Evolutionary conservation across 164 flowering plant genomes (phyloP).

Genomic region (Echeveria elegans): DNA sequence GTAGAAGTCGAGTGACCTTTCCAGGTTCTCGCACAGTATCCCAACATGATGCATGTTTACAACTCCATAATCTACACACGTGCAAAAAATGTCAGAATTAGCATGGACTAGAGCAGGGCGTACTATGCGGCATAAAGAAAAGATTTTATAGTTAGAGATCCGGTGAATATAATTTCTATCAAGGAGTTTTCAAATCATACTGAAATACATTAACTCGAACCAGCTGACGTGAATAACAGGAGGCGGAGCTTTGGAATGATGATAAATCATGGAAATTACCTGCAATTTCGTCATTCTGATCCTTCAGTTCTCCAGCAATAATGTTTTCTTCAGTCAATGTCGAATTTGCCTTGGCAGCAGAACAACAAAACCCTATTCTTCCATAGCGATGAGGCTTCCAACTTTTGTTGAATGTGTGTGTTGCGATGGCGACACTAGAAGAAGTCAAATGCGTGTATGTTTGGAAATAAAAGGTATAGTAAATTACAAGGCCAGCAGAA

Average conservation of each 20-base stretch:
- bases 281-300: neutral
- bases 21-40: constrained; percentile 76
- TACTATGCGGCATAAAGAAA: neutral
- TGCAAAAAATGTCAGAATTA: neutral
- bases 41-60: constrained; percentile 91
- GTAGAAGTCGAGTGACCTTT: constrained; percentile 79
- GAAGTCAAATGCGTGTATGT: neutral
- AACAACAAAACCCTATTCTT: neutral
- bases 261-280: too few species aligned
- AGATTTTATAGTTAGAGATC: neutral
- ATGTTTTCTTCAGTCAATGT: neutral
- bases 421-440: too few species aligned
- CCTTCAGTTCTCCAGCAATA: neutral
- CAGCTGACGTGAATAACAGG: neutral
- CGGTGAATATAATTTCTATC: neutral
- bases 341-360: neutral
- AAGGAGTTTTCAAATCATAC: neutral
- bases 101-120: neutral
- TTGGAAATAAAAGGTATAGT: too few species aligned
- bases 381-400: neutral
- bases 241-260: neutral
- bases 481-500: too few species aligned
- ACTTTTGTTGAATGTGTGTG: neutral
- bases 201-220: neutral
- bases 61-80: constrained; percentile 53